Base-by-base conservation (phyloP, 805 yeast species). In the Schizosaccharomyces lindneri region DNA sequence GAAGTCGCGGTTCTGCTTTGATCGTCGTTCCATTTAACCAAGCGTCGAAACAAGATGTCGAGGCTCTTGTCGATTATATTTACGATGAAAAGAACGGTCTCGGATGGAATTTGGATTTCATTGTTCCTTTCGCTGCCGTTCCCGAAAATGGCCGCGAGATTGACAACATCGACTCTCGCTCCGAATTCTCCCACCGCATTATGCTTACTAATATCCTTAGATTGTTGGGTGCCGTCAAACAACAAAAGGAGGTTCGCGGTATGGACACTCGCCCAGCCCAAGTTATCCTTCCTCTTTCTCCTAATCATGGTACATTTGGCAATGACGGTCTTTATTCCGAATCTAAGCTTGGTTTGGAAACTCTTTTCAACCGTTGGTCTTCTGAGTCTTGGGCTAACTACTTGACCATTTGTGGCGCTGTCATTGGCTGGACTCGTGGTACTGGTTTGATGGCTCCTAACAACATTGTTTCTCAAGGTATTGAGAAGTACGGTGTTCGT, bases 371-470 rank as follows among this genome's bases (percentile, higher is more conserved):
- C 84, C 86, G 97, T 80, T 93, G 98, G 98, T 79, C 83, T 74
- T 89, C 98, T 59, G 99, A 93, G 78, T 85, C 88, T 64, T 93
- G 99, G 99, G 83, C 84, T 59, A 77, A 85, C 66, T 93, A 86
- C 77, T 82, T 93, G 76, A 93, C 97, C 63, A 78, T 93, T 64
- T 89, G 97, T 74, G 99, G 99, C 78, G 97, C 98, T 59, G 80
- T 93, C 67, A 93, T 93, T 73, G 99, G 99, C 72, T 93, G 99
- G 99, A 93, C 99, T 65, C 87, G 99, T 80, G 99, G 99, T 74
- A 93, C 99, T 64, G 99, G 99, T 71, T 82, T 93, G 71, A 93
- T 93, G 99, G 79, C 88, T 70, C 97, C 84, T 68, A 93, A 93
- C 80, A 93, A 93, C 77, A 84, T 87, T 72, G 87, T 93, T 73